These are phyloP conservation scores for Aegilops longissima DNA, from an alignment of 176 grass and related monocot species.

Conservation along the genomic window DNA sequence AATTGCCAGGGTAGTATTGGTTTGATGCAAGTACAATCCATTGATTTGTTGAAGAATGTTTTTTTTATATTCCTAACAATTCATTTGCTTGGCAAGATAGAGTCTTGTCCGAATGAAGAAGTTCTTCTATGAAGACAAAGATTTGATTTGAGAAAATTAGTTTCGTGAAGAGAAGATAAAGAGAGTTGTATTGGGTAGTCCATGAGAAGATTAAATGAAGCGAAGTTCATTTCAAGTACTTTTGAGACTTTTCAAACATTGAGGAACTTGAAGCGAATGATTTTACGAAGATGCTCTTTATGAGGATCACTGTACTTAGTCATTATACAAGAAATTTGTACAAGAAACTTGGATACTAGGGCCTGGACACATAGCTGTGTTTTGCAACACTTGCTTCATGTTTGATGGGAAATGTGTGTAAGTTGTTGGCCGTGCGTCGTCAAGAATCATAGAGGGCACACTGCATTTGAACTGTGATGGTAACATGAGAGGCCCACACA, in stretches of 20 bases:
- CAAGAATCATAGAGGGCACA: constrained; percentile 46
- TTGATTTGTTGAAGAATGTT: constrained; percentile 48
- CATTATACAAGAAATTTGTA: constrained; percentile 32
- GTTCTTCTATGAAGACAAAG: constrained; percentile 86
- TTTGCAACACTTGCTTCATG: constrained; percentile 52
- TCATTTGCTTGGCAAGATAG: constrained; percentile 70
- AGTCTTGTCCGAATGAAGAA: constrained; percentile 66
- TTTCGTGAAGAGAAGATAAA: constrained; percentile 70
- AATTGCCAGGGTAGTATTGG: constrained; percentile 48
- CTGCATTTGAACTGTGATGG: constrained; percentile 48
- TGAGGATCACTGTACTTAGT: constrained; percentile 44
- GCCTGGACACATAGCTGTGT: constrained; percentile 53
- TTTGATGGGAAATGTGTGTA: constrained; percentile 64
- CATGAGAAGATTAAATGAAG: constrained; percentile 82
- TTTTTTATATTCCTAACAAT: constrained; percentile 56
- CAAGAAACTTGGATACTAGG: constrained; percentile 63
- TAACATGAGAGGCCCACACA: constrained; percentile 34
- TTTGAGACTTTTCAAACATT: constrained; percentile 51
- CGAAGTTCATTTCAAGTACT: constrained; percentile 71
- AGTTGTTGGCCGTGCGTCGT: constrained; percentile 55
- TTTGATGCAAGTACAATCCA: constrained; percentile 63
- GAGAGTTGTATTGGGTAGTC: constrained; percentile 46
- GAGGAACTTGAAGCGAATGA: constrained; percentile 57
- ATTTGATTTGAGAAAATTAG: constrained; percentile 69
- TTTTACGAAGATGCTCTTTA: constrained; percentile 67